Conservation (phyloP, 2,329 filamentous ascomycete genomes). For the Sporothrix mexicana region DNA sequence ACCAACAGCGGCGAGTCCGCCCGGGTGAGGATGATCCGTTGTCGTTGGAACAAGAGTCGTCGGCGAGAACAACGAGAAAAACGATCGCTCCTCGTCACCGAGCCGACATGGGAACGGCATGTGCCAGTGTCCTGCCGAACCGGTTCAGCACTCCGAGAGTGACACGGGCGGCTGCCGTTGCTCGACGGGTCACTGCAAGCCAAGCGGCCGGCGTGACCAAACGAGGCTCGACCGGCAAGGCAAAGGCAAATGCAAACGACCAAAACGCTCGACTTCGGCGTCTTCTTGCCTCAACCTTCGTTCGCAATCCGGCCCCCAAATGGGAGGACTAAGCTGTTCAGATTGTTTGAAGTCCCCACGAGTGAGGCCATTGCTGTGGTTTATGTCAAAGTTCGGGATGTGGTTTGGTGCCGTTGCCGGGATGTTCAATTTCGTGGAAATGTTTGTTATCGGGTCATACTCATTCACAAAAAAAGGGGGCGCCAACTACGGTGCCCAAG, state of each 20-base stretch:
- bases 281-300: neutral
- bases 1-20: constrained; percentile 23
- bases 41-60: too few species aligned
- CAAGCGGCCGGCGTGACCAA: neutral
- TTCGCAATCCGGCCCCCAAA: neutral
- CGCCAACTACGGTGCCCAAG: neutral
- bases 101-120: constrained; percentile 22
- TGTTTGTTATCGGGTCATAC: neutral
- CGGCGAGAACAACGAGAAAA: neutral
- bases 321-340: neutral
- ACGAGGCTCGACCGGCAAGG: neutral
- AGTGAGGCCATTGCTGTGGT: too few species aligned
- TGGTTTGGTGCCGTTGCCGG: constrained; percentile 1
- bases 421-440: neutral
- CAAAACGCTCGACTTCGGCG: constrained; percentile 1
- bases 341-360: too few species aligned
- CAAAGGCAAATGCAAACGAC: neutral
- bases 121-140: neutral
- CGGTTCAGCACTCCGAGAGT: neutral
- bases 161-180: neutral
- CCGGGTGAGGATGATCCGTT: constrained; percentile 12
- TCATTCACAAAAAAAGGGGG: neutral
- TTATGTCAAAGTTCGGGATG: neutral
- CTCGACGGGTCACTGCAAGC: too few species aligned
- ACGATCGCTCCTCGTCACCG: constrained; percentile 25